Evolutionary conservation across 495 filamentous ascomycete genomes (phyloP).

Genomic region (Xylaria telfairii): DNA sequence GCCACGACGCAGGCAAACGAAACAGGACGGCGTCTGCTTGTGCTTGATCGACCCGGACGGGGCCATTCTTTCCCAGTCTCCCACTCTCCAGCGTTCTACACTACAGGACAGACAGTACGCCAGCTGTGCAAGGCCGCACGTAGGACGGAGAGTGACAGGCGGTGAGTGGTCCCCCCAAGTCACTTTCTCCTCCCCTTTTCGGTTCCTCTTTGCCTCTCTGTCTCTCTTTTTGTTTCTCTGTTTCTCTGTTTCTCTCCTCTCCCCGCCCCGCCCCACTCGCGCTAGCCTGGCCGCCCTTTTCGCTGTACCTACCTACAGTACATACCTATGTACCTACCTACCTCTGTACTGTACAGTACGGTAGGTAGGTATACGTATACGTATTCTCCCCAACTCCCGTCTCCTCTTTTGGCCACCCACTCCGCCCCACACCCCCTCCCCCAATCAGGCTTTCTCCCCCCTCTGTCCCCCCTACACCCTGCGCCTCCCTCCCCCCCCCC

Average conservation of each 20-base stretch:
- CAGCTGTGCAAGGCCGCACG: conserved; percentile 7
- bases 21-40: neutral
- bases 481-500: conserved; percentile 6
- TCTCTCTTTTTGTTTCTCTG: neutral
- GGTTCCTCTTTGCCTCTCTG: neutral
- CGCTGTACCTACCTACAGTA: no score
- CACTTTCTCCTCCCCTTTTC: conserved; percentile 1
- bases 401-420: neutral
- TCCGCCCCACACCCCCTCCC: neutral
- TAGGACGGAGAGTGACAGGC: neutral
- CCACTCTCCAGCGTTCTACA: neutral
- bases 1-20: conserved; percentile 19
- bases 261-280: neutral
- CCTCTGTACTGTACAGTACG: no score
- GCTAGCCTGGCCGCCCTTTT: neutral
- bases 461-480: conserved; percentile 10
- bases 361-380: no score
- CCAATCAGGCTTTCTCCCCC: conserved; percentile 2
- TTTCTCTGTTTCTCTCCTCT: neutral
- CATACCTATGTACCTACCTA: no score
- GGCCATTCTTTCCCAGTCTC: neutral
- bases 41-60: conserved; percentile 3
- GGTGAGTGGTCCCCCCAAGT: conserved; percentile 15
- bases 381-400: neutral
- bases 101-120: no score